Percentiles rank a stretch among this genome's conserved stretches.
These are phyloP conservation scores for Senecio squalidus DNA, from an alignment of 140 eudicot species.

Conservation along the genomic window DNA sequence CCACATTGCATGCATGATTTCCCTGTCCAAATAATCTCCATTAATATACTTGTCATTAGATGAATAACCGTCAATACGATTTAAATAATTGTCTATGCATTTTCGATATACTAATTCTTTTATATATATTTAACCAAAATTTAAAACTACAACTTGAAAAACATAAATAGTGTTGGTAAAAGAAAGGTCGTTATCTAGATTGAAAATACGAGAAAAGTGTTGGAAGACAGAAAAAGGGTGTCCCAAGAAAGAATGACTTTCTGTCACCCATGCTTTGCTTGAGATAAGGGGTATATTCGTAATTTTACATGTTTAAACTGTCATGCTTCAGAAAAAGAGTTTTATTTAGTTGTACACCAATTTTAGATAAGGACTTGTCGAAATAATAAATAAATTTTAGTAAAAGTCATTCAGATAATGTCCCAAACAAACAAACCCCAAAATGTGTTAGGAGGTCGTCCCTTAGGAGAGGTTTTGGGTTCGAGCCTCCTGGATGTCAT, in stretches of 20 bases:
- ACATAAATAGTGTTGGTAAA: constrained; percentile 11
- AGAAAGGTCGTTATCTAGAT: constrained; percentile 42
- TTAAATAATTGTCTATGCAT: too few species aligned
- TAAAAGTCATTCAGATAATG: constrained; percentile 49
- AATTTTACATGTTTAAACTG: constrained; percentile 25
- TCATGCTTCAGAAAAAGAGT: constrained; percentile 26
- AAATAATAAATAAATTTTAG: too few species aligned
- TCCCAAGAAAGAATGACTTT: constrained; percentile 29
- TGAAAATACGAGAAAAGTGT: constrained; percentile 3
- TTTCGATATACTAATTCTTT: too few species aligned
- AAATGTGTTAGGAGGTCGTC: too few species aligned
- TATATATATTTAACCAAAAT: too few species aligned
- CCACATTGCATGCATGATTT: constrained; percentile 98
- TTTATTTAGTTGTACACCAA: constrained; percentile 10
- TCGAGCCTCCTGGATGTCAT: too few species aligned
- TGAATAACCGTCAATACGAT: not conserved
- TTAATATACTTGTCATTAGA: not conserved
- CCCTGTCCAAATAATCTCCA: constrained; percentile 36
- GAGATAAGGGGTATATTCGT: constrained; percentile 26
- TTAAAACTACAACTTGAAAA: too few species aligned
- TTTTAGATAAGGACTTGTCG: constrained; percentile 35
- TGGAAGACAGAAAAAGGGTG: constrained; percentile 29
- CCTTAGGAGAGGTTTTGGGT: too few species aligned
- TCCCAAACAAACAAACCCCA: constrained; percentile 28
- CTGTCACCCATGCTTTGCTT: constrained; percentile 45